A percentile compares a stretch with the other conserved stretches of the same genome.
Evolutionary conservation across 768 basidiomycete genomes (phyloP).

Genomic region (Naganishia vishniacii): DNA sequence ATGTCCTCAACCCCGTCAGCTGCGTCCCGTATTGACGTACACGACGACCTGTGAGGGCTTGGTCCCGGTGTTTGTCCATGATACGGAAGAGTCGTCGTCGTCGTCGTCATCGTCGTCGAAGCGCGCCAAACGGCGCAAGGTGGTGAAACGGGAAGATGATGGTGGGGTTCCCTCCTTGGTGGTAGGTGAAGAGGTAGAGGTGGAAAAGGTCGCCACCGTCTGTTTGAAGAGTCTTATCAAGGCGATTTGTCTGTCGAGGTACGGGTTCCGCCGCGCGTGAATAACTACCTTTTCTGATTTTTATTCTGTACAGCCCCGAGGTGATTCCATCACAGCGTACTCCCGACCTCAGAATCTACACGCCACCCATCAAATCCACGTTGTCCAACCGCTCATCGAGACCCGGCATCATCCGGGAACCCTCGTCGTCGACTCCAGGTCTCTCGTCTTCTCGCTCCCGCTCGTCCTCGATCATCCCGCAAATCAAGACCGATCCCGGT

Average conservation of each 20-base stretch:
- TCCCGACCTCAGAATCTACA: constrained; percentile 5
- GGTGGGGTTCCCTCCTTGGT: no score
- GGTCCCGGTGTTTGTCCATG: constrained; percentile 12
- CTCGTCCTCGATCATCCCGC: not conserved
- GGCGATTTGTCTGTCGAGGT: constrained; percentile 21
- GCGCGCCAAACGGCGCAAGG: not conserved
- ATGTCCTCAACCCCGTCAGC: not conserved
- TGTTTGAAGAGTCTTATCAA: constrained; percentile 17
- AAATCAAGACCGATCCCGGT: not conserved
- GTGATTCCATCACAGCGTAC: constrained; percentile 2
- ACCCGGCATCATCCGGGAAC: not conserved
- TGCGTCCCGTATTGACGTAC: not conserved
- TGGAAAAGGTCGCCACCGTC: not conserved
- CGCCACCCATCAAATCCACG: not conserved
- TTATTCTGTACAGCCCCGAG: not conserved
- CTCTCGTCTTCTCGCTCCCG: not conserved
- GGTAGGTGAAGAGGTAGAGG: not conserved
- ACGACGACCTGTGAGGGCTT: constrained; percentile 7
- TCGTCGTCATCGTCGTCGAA: no score
- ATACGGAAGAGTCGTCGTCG: not conserved
- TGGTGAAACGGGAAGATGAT: not conserved
- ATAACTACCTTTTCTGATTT: not conserved
- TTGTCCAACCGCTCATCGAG: not conserved
- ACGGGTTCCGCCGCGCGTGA: not conserved
- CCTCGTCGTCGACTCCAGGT: constrained; percentile 3